A percentile compares a stretch with the other conserved stretches of the same genome.
Conservation (phyloP, 495 filamentous ascomycete genomes). For the Penicillium bialowiezense region DNA sequence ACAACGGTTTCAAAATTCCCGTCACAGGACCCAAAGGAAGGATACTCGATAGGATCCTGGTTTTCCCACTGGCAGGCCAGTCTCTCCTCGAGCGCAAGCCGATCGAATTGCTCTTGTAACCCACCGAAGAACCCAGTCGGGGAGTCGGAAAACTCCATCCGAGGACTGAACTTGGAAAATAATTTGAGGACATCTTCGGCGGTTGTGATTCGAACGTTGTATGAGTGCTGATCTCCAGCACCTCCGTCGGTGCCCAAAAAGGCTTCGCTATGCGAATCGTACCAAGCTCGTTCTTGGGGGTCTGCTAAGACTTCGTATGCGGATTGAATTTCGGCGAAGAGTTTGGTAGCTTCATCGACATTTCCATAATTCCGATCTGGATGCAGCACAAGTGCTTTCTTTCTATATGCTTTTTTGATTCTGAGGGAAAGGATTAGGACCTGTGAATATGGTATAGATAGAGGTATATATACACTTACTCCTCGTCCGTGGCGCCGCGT, state of each 20-base stretch:
- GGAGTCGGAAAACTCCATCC: constrained; percentile 73
- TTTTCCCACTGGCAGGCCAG: constrained; percentile 67
- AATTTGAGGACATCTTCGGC: constrained; percentile 70
- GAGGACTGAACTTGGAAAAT: constrained; percentile 71
- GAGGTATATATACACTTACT: constrained; percentile 53
- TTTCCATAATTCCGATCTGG: constrained; percentile 93
- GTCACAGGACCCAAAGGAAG: constrained; percentile 69
- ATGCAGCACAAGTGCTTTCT: constrained; percentile 88
- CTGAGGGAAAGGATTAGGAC: constrained; percentile 41
- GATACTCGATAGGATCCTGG: constrained; percentile 59
- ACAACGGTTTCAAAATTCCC: constrained; percentile 70
- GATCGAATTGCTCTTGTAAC: constrained; percentile 69
- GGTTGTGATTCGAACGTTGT: constrained; percentile 68
- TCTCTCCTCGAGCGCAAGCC: constrained; percentile 78
- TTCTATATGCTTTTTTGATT: constrained; percentile 90
- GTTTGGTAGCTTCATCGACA: constrained; percentile 72
- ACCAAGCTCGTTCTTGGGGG: constrained; percentile 94
- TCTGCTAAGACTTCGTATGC: constrained; percentile 96
- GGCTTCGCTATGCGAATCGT: constrained; percentile 87
- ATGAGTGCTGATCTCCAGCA: constrained; percentile 50
- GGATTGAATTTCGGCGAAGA: constrained; percentile 87
- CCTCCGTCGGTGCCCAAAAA: constrained; percentile 62
- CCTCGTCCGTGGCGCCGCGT: constrained; percentile 71
- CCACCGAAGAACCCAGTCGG: constrained; percentile 79
- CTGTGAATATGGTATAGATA: too few relatives aligned